Percentiles rank a stretch among this genome's conserved stretches.
These are phyloP conservation scores for Trichoderma hamatum DNA, from an alignment of 2,329 filamentous ascomycete species.

Conservation along the genomic window DNA sequence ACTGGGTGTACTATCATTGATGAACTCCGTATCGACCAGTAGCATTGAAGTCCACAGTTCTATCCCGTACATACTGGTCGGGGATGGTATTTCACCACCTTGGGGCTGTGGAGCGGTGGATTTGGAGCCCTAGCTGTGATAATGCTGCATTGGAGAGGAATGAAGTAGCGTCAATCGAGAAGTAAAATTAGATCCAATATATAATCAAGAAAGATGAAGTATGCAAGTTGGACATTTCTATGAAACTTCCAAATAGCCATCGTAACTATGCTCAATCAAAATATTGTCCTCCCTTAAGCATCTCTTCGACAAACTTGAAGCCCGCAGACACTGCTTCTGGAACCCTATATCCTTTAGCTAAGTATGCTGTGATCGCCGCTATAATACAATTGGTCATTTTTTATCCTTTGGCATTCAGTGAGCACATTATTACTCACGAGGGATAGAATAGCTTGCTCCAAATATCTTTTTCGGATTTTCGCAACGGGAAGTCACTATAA, in stretches of 20 bases:
- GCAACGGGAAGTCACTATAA: background rate
- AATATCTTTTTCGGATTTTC: constrained; percentile 17
- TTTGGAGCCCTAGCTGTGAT: background rate
- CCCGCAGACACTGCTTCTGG: constrained; percentile 19
- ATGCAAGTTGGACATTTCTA: background rate
- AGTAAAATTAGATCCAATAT: background rate
- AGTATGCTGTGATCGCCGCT: constrained; percentile 19
- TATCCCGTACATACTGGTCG: background rate
- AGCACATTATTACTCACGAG: constrained; percentile 19
- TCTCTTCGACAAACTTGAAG: constrained; percentile 20
- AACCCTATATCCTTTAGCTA: constrained; percentile 3
- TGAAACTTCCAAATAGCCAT: no score
- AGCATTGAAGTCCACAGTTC: no score
- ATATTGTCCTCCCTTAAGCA: constrained; percentile 11
- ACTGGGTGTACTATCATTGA: no score
- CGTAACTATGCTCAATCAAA: background rate
- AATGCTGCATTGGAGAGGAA: background rate
- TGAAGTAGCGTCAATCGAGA: background rate
- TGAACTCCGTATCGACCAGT: no score
- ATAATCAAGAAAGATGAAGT: background rate
- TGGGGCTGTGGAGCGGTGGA: background rate
- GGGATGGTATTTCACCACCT: background rate
- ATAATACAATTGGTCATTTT: background rate
- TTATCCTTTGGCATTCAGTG: background rate
- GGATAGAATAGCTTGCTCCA: constrained; percentile 25